Base-by-base conservation (phyloP, 805 yeast genomes). In the Scheffersomyces spartinae region DNA sequence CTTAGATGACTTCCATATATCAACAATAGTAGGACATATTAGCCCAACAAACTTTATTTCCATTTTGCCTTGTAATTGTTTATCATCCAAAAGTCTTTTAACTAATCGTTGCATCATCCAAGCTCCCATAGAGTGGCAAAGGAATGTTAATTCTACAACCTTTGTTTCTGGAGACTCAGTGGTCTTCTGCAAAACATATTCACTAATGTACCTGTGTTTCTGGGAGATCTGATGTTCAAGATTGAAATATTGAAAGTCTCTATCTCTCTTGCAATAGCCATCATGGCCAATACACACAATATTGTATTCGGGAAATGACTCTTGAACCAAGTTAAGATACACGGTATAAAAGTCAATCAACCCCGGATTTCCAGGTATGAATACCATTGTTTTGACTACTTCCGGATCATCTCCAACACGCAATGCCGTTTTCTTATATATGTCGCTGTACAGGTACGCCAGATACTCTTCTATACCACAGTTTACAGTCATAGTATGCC, bases 281-380 rank as follows among this genome's bases (percentile, higher is more conserved):
- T 72, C 71, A 38, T 77, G 83, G 11, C 83, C 70, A n/a, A 72
- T 57, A 19, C 75, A 70, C 17, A 74, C 43, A 1, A 75, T 44
- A 38, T 74, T 79, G 36, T 63, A 55, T 10, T 44, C 47, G 3
- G 74, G 71, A 26, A 52, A 42, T 17, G 36, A 38, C 13, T 42
- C 40, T 28, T 67, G 68, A 27, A 74, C 34, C 13, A 46, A 37
- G 8, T 52, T 46, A 15, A 79, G 43, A 38, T 72, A 76, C 3
- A 68, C 67, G 11, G 55, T 55, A 45, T 80, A 80, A 47, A 67
- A 80, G 33, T 72, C 74, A 21, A 73, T 60, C 15, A 80, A 47
- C 0, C 88, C 91, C 0, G 91, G 91, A 36, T 80, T 80, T 0
- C 91, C 91, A 0, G 91, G 88, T 5, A 80, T 59, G 34, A 78